Evolutionary conservation across 2,329 filamentous ascomycete species (phyloP).

Genomic region (Epichloe uncinata): DNA sequence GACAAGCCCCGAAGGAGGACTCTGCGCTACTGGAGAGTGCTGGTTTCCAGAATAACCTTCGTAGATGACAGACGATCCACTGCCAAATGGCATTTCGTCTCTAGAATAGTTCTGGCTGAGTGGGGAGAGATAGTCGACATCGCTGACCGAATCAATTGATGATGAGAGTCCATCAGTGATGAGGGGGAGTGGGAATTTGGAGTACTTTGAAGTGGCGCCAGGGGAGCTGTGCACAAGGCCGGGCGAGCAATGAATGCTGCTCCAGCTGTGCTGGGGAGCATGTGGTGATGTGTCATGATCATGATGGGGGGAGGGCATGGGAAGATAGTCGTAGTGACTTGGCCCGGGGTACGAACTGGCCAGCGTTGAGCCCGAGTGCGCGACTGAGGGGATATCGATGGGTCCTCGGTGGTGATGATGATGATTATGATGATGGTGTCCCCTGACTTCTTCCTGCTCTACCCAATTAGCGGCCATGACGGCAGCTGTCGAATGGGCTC

Average conservation of each 20-base stretch:
- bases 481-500: constrained; percentile 31
- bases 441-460: constrained; percentile 21
- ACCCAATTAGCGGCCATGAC: constrained; percentile 16
- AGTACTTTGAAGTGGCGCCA: constrained; percentile 25
- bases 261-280: constrained; percentile 31
- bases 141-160: constrained; percentile 46
- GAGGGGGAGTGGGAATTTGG: constrained; percentile 32
- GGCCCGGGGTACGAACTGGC: constrained; percentile 24
- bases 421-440: constrained; percentile 6
- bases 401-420: constrained; percentile 13
- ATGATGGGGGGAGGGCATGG: constrained; percentile 27
- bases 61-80: constrained; percentile 44
- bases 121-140: constrained; percentile 49
- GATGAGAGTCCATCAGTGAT: constrained; percentile 38
- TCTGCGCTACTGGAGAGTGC: constrained; percentile 40
- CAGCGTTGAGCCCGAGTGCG: constrained; percentile 28
- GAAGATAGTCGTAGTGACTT: constrained; percentile 34
- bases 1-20: constrained; percentile 40
- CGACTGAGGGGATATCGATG: constrained; percentile 23
- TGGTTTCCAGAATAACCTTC: constrained; percentile 38
- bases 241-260: constrained; percentile 32
- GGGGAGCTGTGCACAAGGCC: constrained; percentile 20
- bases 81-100: constrained; percentile 43
- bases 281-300: constrained; percentile 28
- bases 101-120: constrained; percentile 43